Conservation (phyloP, 148 eudicot genomes). For the Rhododendron mucronatum region DNA sequence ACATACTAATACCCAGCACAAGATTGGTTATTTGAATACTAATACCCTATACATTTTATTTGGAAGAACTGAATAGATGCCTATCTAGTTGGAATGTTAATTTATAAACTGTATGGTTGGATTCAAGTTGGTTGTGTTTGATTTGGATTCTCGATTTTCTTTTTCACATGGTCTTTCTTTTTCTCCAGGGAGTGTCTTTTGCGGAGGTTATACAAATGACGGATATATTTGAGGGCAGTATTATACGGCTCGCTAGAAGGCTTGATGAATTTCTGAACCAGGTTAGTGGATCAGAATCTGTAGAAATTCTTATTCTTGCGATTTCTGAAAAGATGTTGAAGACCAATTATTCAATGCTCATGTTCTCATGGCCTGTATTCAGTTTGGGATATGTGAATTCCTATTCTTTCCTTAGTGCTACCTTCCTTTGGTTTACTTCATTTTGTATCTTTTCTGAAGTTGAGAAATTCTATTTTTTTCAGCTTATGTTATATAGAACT, state of each 20-base stretch:
- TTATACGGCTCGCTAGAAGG: conserved; percentile 86
- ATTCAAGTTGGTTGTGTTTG: neutral
- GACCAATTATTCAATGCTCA: neutral
- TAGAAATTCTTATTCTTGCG: conserved; percentile 10
- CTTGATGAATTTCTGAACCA: conserved; percentile 96
- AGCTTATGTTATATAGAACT: neutral
- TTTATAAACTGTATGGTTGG: neutral
- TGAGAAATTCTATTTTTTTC: neutral
- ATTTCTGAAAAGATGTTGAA: neutral
- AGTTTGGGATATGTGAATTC: neutral
- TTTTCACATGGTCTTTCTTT: neutral
- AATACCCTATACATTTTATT: neutral
- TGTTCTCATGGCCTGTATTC: neutral
- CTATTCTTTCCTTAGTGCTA: neutral
- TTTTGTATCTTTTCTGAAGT: conserved; percentile 2
- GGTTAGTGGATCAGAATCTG: conserved; percentile 32
- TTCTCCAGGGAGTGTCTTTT: conserved; percentile 79
- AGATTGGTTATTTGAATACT: neutral
- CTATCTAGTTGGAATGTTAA: neutral
- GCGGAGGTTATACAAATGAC: conserved; percentile 96
- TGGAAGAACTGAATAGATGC: neutral
- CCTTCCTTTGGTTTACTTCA: neutral
- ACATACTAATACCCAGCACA: neutral
- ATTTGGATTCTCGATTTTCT: neutral
- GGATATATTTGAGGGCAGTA: conserved; percentile 95